These are phyloP conservation scores for Neurospora sp. DNA, from an alignment of 2,329 filamentous ascomycete genomes.

Conservation along the genomic window DNA sequence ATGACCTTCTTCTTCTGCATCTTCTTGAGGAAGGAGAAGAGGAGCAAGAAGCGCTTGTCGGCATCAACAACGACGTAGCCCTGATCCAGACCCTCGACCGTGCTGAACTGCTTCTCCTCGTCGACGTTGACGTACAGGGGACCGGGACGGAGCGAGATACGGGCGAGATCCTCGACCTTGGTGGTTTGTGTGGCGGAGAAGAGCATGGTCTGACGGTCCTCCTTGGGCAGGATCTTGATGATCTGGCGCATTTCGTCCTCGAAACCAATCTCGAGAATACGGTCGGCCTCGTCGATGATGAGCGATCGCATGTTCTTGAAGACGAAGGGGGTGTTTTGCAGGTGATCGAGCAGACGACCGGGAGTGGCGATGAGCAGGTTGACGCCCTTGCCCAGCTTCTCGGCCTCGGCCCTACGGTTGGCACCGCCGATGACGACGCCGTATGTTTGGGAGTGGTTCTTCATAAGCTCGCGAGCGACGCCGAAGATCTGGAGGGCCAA, in stretches of 20 bases:
- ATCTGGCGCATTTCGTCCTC: constrained; percentile 98
- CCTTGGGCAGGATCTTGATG: constrained; percentile 82
- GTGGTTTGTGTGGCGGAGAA: constrained; percentile 98
- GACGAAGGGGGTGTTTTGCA: constrained; percentile 83
- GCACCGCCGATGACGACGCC: constrained; percentile 95
- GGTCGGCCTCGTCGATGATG: constrained; percentile 93
- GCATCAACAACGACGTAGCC: constrained; percentile 91
- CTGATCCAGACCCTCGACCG: constrained; percentile 88
- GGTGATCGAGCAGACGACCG: constrained; percentile 78
- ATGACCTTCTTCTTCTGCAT: constrained; percentile 96
- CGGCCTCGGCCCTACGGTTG: constrained; percentile 80
- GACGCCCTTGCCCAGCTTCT: constrained; percentile 89
- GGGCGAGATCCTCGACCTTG: constrained; percentile 92
- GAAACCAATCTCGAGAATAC: constrained; percentile 94
- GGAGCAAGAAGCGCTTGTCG: constrained; percentile 84
- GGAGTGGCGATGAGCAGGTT: constrained; percentile 93
- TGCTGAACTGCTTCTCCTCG: constrained; percentile 78
- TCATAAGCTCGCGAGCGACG: constrained; percentile 87
- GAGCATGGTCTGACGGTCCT: constrained; percentile 90
- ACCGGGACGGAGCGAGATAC: constrained; percentile 83
- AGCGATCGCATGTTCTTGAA: constrained; percentile 91
- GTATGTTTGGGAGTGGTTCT: constrained; percentile 69
- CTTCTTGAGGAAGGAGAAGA: constrained; percentile 90
- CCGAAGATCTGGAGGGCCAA: constrained; percentile 93
- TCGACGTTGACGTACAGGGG: constrained; percentile 98